These are phyloP conservation scores for Heliosperma pusillum DNA, from an alignment of 148 eudicot genomes.

Conservation along the genomic window DNA sequence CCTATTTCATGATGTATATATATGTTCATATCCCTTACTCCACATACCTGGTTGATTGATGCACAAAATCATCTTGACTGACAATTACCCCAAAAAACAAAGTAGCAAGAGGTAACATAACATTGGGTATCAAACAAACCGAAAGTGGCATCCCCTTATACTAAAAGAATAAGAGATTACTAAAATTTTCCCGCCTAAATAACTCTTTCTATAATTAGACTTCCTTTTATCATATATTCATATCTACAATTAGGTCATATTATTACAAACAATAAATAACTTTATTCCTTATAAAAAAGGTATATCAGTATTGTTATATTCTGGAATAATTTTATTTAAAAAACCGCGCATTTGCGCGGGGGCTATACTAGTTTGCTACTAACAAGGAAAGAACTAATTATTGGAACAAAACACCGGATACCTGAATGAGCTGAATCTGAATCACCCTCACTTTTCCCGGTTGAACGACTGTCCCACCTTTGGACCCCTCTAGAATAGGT, in stretches of 20 bases:
- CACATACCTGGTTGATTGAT: background rate
- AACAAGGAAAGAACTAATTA: background rate
- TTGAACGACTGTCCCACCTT: slow-evolving; percentile 84
- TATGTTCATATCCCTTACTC: background rate
- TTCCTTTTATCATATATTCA: too few relatives aligned
- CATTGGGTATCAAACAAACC: background rate
- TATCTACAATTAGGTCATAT: too few relatives aligned
- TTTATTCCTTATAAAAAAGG: too few relatives aligned
- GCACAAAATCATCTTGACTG: background rate
- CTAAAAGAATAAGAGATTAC: too few relatives aligned
- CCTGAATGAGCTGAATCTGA: slow-evolving; percentile 92
- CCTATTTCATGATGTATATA: background rate
- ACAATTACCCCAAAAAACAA: background rate
- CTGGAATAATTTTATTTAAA: too few relatives aligned
- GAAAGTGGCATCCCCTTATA: too few relatives aligned
- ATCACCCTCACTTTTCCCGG: slow-evolving; percentile 79
- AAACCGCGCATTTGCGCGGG: too few relatives aligned
- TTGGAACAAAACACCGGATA: slow-evolving; percentile 14
- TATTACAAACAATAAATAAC: too few relatives aligned
- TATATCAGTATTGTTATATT: too few relatives aligned
- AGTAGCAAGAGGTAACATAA: background rate
- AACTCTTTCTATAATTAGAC: too few relatives aligned
- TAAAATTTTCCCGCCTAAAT: too few relatives aligned
- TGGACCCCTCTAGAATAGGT: slow-evolving; percentile 46
- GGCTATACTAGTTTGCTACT: too few relatives aligned